Evolutionary conservation across 441 rosid species (phyloP).

Genomic region (Bocquillonia castaneifolia): DNA sequence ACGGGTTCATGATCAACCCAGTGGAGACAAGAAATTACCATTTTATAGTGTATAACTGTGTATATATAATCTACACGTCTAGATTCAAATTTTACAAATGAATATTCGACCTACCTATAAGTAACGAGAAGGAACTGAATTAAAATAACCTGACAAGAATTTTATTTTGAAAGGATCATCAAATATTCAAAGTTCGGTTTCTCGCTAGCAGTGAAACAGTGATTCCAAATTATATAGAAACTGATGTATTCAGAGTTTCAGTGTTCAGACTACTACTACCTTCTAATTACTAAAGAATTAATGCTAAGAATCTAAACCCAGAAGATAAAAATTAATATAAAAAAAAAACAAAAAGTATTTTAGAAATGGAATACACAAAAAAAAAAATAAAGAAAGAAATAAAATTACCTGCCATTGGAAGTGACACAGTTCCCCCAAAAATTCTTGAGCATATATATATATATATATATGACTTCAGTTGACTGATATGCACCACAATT

Average conservation of each 20-base stretch:
- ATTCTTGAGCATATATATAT: conserved; percentile 31
- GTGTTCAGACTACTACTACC: conserved; percentile 11
- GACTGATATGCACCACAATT: conserved; percentile 49
- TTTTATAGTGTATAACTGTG: too few relatives aligned
- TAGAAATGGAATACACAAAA: too few relatives aligned
- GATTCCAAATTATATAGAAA: conserved; percentile 13
- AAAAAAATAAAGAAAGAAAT: conserved; percentile 7
- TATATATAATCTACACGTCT: too few relatives aligned
- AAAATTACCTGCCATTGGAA: conserved; percentile 34
- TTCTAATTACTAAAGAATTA: neutral
- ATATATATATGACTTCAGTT: too few relatives aligned
- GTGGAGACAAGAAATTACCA: too few relatives aligned
- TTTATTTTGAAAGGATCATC: conserved; percentile 2
- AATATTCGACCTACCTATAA: too few relatives aligned
- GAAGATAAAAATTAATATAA: conserved; percentile 11
- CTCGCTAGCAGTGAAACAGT: too few relatives aligned
- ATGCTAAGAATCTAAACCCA: conserved; percentile 21
- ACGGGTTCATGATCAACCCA: too few relatives aligned
- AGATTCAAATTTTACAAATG: too few relatives aligned
- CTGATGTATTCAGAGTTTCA: conserved; percentile 16
- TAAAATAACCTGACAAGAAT: conserved; percentile 8
- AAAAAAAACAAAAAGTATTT: too few relatives aligned
- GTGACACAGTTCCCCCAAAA: conserved; percentile 38
- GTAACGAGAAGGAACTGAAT: too few relatives aligned
- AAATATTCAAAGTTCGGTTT: neutral